These are phyloP conservation scores for Cyberlindnera amylophila DNA, from an alignment of 805 yeast genomes.

Conservation along the genomic window DNA sequence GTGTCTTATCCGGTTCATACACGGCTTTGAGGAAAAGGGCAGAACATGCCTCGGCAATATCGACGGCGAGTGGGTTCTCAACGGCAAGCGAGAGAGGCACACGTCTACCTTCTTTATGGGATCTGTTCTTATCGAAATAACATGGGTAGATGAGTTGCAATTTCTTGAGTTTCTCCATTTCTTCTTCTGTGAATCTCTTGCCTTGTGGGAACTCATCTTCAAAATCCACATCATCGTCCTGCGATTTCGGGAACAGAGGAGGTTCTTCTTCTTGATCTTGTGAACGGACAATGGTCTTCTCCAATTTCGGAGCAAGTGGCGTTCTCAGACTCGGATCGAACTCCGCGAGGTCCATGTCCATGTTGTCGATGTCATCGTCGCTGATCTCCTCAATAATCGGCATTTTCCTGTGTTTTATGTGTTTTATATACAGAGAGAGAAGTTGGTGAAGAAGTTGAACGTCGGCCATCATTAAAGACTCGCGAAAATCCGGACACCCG, in stretches of 20 bases:
- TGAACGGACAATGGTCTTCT: constrained; percentile 58
- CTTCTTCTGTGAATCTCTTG: constrained; percentile 43
- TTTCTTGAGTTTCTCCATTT: constrained; percentile 57
- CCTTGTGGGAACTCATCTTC: constrained; percentile 10
- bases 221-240: constrained; percentile 11
- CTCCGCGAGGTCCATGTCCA: constrained; percentile 92
- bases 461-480: neutral
- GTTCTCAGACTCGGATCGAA: constrained; percentile 70
- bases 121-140: constrained; percentile 77
- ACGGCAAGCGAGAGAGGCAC: constrained; percentile 68
- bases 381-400: constrained; percentile 70
- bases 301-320: constrained; percentile 67
- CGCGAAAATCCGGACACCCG: neutral
- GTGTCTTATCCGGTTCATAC: constrained; percentile 78
- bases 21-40: constrained; percentile 35
- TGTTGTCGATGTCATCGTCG: constrained; percentile 82
- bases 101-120: constrained; percentile 80
- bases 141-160: constrained; percentile 86
- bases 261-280: constrained; percentile 39
- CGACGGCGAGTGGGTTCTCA: constrained; percentile 81
- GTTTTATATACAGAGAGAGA: neutral
- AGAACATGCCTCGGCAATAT: constrained; percentile 68
- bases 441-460: no score
- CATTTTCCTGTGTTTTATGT: constrained; percentile 34
- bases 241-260: constrained; percentile 6